Base-by-base conservation (phyloP, 1,284 basidiomycete genomes). In the Fistulinella cinereoalba region DNA sequence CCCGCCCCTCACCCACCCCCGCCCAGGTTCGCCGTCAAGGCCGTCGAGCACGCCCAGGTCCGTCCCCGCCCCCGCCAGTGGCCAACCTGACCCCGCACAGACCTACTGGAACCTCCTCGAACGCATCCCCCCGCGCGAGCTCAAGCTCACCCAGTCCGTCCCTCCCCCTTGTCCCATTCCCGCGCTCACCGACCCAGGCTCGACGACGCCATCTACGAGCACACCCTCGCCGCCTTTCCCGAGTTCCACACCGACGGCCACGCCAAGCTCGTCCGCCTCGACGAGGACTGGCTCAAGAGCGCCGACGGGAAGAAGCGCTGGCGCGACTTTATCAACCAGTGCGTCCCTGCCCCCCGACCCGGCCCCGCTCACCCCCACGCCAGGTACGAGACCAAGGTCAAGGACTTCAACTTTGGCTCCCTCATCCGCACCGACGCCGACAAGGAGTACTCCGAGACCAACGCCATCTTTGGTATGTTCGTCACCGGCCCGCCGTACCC, bases 361-460 rank as follows among this genome's bases (percentile, higher is more conserved):
- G n/a, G n/a, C n/a, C n/a, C n/a, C n/a, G n/a, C n/a, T 32, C 31
- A 32, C 16, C 13, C 13, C 3, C 11, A 11, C 24, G 45, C 27
- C 53, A 87, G 84, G 53, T 95, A 92, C 71, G 85, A 93, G 71
- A 84, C 88, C 53, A 86, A 84, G 61, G 73, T 97, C 46, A 87
- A 92, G 63, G 95, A 99, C 61, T 93, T 89, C 73, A 99, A 98
- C 77, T 97, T 98, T 71, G 97, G 97, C 25, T 97, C 92, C 3
- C 75, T 99, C 56, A 88, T 99, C 57, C 83, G 97, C 42, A 86
- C 81, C 44, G 83, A 97, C 64, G 78, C 85, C 29, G 75, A 73
- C 41, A 78, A 83, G 52, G 92, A 96, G 63, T 99, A 99, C 70
- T 85, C 82, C 10, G 89, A 99, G 74, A 81, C 75, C 43, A 99